Base-by-base conservation (phyloP, 2,329 filamentous ascomycete genomes). In the Tolypocladium paradoxum region DNA sequence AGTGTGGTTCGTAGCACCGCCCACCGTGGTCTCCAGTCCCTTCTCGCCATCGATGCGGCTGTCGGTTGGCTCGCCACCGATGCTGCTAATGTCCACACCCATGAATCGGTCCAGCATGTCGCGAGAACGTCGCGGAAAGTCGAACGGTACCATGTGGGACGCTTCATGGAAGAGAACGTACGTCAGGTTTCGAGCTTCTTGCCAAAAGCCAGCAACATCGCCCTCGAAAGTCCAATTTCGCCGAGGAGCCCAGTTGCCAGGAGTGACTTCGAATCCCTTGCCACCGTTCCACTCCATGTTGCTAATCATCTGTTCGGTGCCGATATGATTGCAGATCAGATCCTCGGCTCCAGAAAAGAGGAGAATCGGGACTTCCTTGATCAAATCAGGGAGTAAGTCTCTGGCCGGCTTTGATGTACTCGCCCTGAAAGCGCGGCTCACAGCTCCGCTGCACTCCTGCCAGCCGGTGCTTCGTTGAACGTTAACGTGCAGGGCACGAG, bases 51-150 rank as follows among this genome's bases (percentile, higher is more conserved):
- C 90, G 53, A 96, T 85, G 34, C 81, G 80, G 54, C 85, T 90
- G 68, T 95, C 87, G 1, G 84, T 80, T 0, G 90, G 89, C 50
- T 75, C 73, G 50, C 89, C 91, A 54, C 92, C 92, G 59, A 96
- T 95, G 64, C 81, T 86, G 61, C 82, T 87, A 59, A 97, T 95
- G 65, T 97, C 90, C 40, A 99, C 89, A 49, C 83, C 82, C 79
- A 97, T 90, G 72, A 99, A 96, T 40, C 93, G 87, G 70, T 99
- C 92, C 18, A 99, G 83, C 93, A 99, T 99, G 68, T 97, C 93
- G 56, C 92, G 83, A 22, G 85, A 87, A 56, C 90, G 85, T 48
- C 90, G 84, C 1, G 92, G 85, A 62, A 87, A 88, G 69, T 99
- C 92, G 64, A 93, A 97, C 1, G 93, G 95, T 1, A 99, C 93